Conservation (phyloP, 2,329 filamentous ascomycete species). For the Diplodia mutila region DNA sequence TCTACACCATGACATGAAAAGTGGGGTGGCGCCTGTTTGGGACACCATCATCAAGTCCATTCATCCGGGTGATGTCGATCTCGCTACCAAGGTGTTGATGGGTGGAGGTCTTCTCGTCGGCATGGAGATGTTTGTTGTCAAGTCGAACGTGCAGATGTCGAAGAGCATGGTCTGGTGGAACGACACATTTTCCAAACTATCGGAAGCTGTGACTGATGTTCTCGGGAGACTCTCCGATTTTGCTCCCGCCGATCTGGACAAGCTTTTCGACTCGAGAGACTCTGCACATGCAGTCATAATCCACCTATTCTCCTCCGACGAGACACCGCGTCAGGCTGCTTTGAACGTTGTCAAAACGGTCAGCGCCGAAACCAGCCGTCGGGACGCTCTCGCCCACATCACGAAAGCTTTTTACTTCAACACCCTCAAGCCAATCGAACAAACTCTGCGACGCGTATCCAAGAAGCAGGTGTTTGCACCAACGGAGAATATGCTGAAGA, state of each 20-base stretch:
- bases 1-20: constrained; percentile 68
- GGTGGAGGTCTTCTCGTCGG: constrained; percentile 72
- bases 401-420: constrained; percentile 60
- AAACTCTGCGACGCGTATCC: constrained; percentile 60
- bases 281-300: constrained; percentile 76
- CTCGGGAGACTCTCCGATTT: constrained; percentile 82
- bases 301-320: constrained; percentile 78
- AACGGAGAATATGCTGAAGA: constrained; percentile 63
- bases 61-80: constrained; percentile 65
- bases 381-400: constrained; percentile 65
- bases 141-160: constrained; percentile 42
- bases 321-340: constrained; percentile 76
- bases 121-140: constrained; percentile 69
- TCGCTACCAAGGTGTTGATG: constrained; percentile 75
- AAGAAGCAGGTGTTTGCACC: constrained; percentile 63
- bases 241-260: constrained; percentile 66
- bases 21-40: constrained; percentile 77
- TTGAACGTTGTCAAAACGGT: constrained; percentile 82
- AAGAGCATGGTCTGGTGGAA: constrained; percentile 77
- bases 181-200: constrained; percentile 65
- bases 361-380: constrained; percentile 68
- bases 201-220: constrained; percentile 69
- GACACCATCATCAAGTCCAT: constrained; percentile 72
- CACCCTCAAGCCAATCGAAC: constrained; percentile 60
- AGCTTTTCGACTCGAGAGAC: constrained; percentile 68